Base-by-base conservation (phyloP, 768 basidiomycete genomes). In the Phylloporus sp. region DNA sequence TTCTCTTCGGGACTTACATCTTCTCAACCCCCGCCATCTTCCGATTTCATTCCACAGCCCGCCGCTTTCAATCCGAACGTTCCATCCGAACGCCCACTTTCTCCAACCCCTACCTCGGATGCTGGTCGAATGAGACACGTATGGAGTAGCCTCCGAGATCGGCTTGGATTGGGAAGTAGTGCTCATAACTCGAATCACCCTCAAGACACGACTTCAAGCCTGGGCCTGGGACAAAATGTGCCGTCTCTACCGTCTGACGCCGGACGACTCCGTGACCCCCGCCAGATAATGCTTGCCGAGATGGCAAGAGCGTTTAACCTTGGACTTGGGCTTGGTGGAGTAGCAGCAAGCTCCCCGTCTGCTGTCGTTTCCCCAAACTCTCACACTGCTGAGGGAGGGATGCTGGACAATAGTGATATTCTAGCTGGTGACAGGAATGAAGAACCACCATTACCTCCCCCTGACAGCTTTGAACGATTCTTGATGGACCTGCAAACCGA, bases 231-330 rank as follows among this genome's bases (percentile, higher is more conserved):
- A 34, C 56, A 57, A 44, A 50, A 22, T 34, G 2, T 12, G 2
- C 44, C 47, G 34, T 40, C 57, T 22, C 62, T 56, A 18, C 27
- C 50, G 35, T 40, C 56, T 16, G 59, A 58, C 3, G 8, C 47
- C 32, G 20, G 45, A 27, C 59, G 52, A 26, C 55, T 59, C 12
- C 60, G 59, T 40, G 80, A 87, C 64, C 80, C 85, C 47, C 67
- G 87, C 38, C 84, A 88, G 58, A 69, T 81, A 41, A 86, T 91
- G 79, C 74, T 91, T 43, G 80, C 84, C 1, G 88, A 91, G 66
- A 89, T 90, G 85, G 85, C 86, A 23, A 74, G 88, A 26, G 88
- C 86, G 9, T 86, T 91, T 61, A 86, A 88, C 58, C 72, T 86
- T 41, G 87, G 87, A 12, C 73, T 91, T 22, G 80, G 81, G 5